These are phyloP conservation scores for Skeletonema menzelii DNA, from an alignment of 108 stramenopile genomes.

Conservation along the genomic window DNA sequence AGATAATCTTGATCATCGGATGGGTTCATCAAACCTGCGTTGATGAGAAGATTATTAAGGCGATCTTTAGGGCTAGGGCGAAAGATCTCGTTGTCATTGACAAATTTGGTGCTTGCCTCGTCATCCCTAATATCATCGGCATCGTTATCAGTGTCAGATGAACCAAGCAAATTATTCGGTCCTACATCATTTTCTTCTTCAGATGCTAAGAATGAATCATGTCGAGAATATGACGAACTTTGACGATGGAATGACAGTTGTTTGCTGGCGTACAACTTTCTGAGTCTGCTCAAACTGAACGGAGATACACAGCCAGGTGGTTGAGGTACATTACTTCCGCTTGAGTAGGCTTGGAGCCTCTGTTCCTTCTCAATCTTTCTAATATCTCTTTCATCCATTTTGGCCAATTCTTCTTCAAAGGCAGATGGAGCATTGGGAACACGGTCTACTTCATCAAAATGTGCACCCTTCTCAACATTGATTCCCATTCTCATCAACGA, in stretches of 20 bases:
- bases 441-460: not conserved
- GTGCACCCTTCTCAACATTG: conserved; percentile 20
- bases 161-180: not conserved
- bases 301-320: conserved; percentile 27
- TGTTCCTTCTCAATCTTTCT: conserved; percentile 29
- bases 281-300: conserved; percentile 24
- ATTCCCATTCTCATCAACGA: conserved; percentile 35
- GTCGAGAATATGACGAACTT: conserved; percentile 30
- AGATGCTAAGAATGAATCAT: conserved; percentile 36
- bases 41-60: conserved; percentile 31
- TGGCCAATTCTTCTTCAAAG: conserved; percentile 16
- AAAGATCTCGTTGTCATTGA: conserved; percentile 28
- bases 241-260: conserved; percentile 34
- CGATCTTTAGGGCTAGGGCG: conserved; percentile 21
- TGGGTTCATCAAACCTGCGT: conserved; percentile 28
- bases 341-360: conserved; percentile 1
- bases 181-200: not conserved
- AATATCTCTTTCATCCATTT: conserved; percentile 38
- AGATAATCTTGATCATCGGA: not conserved
- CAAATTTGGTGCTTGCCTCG: not conserved
- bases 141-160: conserved; percentile 1
- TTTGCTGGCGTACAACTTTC: conserved; percentile 35
- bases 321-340: not conserved
- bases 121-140: conserved; percentile 6
- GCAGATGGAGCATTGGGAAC: not conserved